Evolutionary conservation across 1,139 yeast genomes (phyloP).

Genomic region (Taphrina confusa): DNA sequence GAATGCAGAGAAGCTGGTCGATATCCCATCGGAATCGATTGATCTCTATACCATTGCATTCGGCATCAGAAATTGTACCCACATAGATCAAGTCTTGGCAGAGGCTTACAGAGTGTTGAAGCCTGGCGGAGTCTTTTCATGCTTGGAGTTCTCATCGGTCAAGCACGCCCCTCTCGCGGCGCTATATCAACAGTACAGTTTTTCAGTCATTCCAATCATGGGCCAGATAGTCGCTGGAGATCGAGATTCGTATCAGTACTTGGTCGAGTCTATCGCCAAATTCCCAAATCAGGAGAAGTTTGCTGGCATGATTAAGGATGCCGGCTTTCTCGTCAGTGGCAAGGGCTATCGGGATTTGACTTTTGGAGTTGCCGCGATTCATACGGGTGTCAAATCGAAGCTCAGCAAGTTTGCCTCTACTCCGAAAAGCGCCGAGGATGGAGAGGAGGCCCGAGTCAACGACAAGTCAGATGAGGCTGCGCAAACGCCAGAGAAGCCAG

Average conservation of each 20-base stretch:
- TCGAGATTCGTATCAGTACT: slow-evolving; percentile 90
- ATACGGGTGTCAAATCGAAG: slow-evolving; percentile 77
- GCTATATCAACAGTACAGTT: slow-evolving; percentile 83
- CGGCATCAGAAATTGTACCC: slow-evolving; percentile 94
- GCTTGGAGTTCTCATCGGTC: slow-evolving; percentile 92
- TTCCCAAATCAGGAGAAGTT: slow-evolving; percentile 93
- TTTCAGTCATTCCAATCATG: slow-evolving; percentile 84
- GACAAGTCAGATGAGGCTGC: background rate
- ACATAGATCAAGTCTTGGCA: slow-evolving; percentile 86
- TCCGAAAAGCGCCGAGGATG: background rate
- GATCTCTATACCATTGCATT: slow-evolving; percentile 96
- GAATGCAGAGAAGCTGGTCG: slow-evolving; percentile 87
- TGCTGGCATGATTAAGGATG: slow-evolving; percentile 86
- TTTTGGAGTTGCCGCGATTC: slow-evolving; percentile 96
- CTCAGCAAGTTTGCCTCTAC: background rate
- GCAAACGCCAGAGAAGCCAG: background rate
- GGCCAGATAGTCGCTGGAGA: slow-evolving; percentile 95
- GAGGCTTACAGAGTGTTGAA: slow-evolving; percentile 92
- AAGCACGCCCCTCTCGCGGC: slow-evolving; percentile 73
- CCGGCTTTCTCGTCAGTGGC: slow-evolving; percentile 89
- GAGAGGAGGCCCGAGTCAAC: background rate
- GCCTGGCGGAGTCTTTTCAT: slow-evolving; percentile 99
- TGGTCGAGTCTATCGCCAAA: slow-evolving; percentile 87
- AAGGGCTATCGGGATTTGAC: slow-evolving; percentile 88
- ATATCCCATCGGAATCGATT: slow-evolving; percentile 80